Evolutionary conservation across 352 stramenopile genomes (phyloP).

Genomic region (Phytophthora litchii): DNA sequence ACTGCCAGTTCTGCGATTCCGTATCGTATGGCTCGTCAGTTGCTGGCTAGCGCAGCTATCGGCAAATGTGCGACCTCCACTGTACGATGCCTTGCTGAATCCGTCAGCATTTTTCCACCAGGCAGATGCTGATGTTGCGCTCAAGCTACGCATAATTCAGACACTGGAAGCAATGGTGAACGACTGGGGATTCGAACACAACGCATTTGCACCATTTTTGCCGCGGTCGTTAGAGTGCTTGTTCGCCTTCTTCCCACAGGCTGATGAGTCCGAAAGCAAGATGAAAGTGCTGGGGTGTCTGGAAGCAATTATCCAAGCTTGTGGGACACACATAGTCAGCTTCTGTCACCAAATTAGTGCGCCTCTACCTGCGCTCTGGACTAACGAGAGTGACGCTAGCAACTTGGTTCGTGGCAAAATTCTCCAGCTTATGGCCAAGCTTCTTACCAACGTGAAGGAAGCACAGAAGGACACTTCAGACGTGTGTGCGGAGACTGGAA

Average conservation of each 20-base stretch:
- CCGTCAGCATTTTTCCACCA: constrained; percentile 40
- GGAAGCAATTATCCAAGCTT: constrained; percentile 75
- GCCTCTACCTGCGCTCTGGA: constrained; percentile 75
- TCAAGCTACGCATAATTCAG: constrained; percentile 78
- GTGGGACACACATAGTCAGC: constrained; percentile 46
- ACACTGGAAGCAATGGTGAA: constrained; percentile 81
- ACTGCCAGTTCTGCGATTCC: constrained; percentile 71
- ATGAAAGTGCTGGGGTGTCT: constrained; percentile 80
- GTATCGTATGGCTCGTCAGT: constrained; percentile 87
- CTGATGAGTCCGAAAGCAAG: constrained; percentile 74
- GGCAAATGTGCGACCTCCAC: constrained; percentile 60
- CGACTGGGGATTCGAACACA: constrained; percentile 84
- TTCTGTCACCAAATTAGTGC: constrained; percentile 73
- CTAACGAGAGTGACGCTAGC: constrained; percentile 68
- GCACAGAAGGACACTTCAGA: constrained; percentile 21
- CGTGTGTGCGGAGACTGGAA: constrained; percentile 15
- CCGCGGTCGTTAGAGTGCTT: constrained; percentile 62
- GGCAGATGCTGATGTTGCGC: constrained; percentile 50
- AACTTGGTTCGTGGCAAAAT: constrained; percentile 87
- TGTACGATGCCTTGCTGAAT: constrained; percentile 81
- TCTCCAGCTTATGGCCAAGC: constrained; percentile 71
- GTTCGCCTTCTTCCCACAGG: constrained; percentile 71
- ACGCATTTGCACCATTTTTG: constrained; percentile 74
- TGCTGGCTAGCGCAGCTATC: constrained; percentile 88
- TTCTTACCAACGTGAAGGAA: constrained; percentile 67